Base-by-base conservation (phyloP, 352 stramenopile genomes). In the Aphanomyces cochlioides region DNA sequence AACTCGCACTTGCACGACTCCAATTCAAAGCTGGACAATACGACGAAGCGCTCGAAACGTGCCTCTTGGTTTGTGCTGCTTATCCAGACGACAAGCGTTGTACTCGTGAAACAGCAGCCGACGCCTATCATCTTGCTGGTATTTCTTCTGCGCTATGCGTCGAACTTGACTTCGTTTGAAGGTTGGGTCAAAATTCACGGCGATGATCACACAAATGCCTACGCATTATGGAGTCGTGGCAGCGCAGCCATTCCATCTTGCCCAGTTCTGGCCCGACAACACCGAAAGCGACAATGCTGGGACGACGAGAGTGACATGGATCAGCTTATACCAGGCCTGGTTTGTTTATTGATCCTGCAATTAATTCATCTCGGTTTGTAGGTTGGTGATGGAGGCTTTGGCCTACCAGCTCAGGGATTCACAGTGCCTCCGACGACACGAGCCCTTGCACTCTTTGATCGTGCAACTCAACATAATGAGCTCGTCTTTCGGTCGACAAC, bases 151-250 rank as follows among this genome's bases (percentile, higher is more conserved):
- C 19, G 8, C 45, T n/a, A 53, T 53, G 13, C 45, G 13, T 53
- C n/a, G 13, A 53, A 53, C 13, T n/a, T 19, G 13, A 15, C 45
- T n/a, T 19, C 13, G n/a, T 53, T 19, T 53, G n/a, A 17, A 61
- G 73, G 73, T 38, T 77, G 73, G 73, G 57, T 77, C 61, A 73
- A 73, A 39, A 76, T 77, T 34, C 73, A 77, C 48, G 47, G 64
- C 7, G 73, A 77, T 47, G 57, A 72, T 39, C 73, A 77, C 21
- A 77, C 69, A 4, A 37, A 54, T 17, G 73, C 73, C 13, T 77
- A 77, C 54, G 21, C 47, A 17, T 37, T 73, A 34, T 77, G 73
- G 73, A 75, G 40, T 19, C 19, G 72, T 5, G 73, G 73, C 67
- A 59, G 50, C 41, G 41, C 15, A 36, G 59, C 45, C 17, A 53